These are phyloP conservation scores for Chrysosporium queenslandicum DNA, from an alignment of 2,329 filamentous ascomycete species.

Conservation along the genomic window DNA sequence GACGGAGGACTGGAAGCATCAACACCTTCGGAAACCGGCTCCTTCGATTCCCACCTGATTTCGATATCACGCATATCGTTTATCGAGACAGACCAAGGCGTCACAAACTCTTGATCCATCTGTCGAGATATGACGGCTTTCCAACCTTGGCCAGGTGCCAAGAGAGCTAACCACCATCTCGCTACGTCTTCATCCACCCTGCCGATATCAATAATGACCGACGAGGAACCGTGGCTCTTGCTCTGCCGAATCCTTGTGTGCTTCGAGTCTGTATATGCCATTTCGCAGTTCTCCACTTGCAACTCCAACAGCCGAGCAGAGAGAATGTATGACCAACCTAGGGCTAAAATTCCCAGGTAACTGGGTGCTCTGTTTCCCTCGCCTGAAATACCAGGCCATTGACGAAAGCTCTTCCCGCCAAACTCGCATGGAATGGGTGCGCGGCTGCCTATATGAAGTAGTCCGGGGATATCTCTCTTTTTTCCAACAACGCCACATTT, in stretches of 20 bases:
- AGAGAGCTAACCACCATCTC: constrained; percentile 7
- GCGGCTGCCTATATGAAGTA: constrained; percentile 8
- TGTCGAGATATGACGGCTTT: constrained; percentile 5
- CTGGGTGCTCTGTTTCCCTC: background rate
- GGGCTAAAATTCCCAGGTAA: constrained; percentile 10
- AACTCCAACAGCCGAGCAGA: constrained; percentile 10
- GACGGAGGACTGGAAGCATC: background rate
- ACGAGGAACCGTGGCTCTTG: constrained; percentile 1
- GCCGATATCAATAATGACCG: constrained; percentile 4
- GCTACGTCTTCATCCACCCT: constrained; percentile 2
- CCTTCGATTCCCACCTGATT: background rate
- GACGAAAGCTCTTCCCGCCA: constrained; percentile 8
- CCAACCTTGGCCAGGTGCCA: constrained; percentile 9
- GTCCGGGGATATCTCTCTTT: constrained; percentile 3
- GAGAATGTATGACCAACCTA: constrained; percentile 10
- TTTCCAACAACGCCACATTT: constrained; percentile 7
- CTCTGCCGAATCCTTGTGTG: background rate
- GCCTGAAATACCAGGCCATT: constrained; percentile 7
- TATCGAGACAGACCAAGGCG: constrained; percentile 9
- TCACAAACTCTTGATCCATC: background rate
- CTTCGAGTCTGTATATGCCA: constrained; percentile 3
- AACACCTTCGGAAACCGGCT: background rate
- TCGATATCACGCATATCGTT: background rate
- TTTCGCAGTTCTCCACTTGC: constrained; percentile 2
- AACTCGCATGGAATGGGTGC: constrained; percentile 1